These are phyloP conservation scores for Phaeotremella skinneri DNA, from an alignment of 768 basidiomycete species.

Conservation along the genomic window DNA sequence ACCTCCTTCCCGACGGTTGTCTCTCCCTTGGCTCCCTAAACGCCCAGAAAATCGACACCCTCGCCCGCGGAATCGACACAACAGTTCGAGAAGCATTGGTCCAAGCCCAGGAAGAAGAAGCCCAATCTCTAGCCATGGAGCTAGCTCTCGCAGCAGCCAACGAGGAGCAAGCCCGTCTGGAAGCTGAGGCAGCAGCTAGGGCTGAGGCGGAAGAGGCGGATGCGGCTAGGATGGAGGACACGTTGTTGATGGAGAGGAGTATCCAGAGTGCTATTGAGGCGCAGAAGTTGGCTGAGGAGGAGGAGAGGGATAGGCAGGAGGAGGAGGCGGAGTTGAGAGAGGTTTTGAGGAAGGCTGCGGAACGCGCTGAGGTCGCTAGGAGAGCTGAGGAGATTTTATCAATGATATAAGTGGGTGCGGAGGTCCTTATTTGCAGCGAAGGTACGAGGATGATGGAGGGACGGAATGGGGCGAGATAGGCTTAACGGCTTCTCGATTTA, in stretches of 20 bases:
- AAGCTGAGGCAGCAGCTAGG: slow-evolving; percentile 31
- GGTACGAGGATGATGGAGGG: no score
- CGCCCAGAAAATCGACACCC: slow-evolving; percentile 41
- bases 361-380: slow-evolving; percentile 36
- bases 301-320: slow-evolving; percentile 34
- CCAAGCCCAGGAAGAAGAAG: slow-evolving; percentile 35
- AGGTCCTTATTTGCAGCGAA: no score
- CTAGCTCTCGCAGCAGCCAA: slow-evolving; percentile 35
- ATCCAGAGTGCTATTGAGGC: slow-evolving; percentile 40
- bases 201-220: slow-evolving; percentile 17
- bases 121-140: slow-evolving; percentile 36
- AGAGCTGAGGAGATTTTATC: slow-evolving; percentile 43
- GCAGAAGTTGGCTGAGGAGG: slow-evolving; percentile 27
- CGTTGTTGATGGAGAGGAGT: slow-evolving; percentile 28
- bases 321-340: slow-evolving; percentile 28
- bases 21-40: slow-evolving; percentile 50
- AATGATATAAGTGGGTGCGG: slow-evolving; percentile 15
- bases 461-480: no score
- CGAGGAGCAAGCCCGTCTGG: slow-evolving; percentile 36
- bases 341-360: slow-evolving; percentile 27
- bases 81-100: slow-evolving; percentile 39
- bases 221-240: slow-evolving; percentile 25
- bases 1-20: slow-evolving; percentile 46
- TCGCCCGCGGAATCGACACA: slow-evolving; percentile 41
- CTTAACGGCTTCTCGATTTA: no score